Percentiles rank a stretch among this genome's conserved stretches.
Conservation (phyloP, 345 rosid genomes). For the Carallia brachiata region DNA sequence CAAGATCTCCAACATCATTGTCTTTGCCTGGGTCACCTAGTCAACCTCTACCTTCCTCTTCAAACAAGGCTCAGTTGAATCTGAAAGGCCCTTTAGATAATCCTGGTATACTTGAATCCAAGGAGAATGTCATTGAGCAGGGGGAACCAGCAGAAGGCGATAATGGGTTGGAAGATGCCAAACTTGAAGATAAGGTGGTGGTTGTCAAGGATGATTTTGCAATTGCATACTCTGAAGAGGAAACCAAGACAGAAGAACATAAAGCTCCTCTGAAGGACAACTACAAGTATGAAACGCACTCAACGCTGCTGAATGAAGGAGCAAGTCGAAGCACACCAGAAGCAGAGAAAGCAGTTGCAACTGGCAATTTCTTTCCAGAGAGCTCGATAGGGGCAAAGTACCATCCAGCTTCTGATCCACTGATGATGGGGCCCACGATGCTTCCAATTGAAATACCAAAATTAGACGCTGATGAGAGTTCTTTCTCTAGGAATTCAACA, state of each 20-base stretch:
- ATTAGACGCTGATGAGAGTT: slow-evolving; percentile 22
- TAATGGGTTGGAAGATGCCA: slow-evolving; percentile 15
- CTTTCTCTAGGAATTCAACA: slow-evolving; percentile 11
- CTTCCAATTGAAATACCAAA: slow-evolving; percentile 16
- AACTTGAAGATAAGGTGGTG: slow-evolving; percentile 10
- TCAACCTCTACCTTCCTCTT: slow-evolving; percentile 25
- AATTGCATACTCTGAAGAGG: slow-evolving; percentile 14
- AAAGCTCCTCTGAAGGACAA: slow-evolving; percentile 14
- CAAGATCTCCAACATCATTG: slow-evolving; percentile 18
- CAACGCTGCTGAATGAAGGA: slow-evolving; percentile 14
- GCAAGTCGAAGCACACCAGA: slow-evolving; percentile 14
- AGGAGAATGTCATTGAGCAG: slow-evolving; percentile 20
- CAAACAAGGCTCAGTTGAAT: slow-evolving; percentile 23
- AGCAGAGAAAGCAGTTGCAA: slow-evolving; percentile 16
- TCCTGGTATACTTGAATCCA: slow-evolving; percentile 17
- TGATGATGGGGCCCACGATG: slow-evolving; percentile 9
- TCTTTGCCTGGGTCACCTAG: slow-evolving; percentile 28
- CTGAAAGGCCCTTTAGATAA: slow-evolving; percentile 1
- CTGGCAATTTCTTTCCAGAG: slow-evolving; percentile 18
- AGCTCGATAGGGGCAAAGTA: slow-evolving; percentile 14
- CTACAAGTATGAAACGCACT: slow-evolving; percentile 6
- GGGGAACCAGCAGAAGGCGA: slow-evolving; percentile 3
- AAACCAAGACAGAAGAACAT: slow-evolving; percentile 22
- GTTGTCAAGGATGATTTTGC: slow-evolving; percentile 7
- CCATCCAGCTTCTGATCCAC: slow-evolving; percentile 24